Base-by-base conservation (phyloP, 2,329 filamentous ascomycete species). In the Sclerotiophoma versabilis region DNA sequence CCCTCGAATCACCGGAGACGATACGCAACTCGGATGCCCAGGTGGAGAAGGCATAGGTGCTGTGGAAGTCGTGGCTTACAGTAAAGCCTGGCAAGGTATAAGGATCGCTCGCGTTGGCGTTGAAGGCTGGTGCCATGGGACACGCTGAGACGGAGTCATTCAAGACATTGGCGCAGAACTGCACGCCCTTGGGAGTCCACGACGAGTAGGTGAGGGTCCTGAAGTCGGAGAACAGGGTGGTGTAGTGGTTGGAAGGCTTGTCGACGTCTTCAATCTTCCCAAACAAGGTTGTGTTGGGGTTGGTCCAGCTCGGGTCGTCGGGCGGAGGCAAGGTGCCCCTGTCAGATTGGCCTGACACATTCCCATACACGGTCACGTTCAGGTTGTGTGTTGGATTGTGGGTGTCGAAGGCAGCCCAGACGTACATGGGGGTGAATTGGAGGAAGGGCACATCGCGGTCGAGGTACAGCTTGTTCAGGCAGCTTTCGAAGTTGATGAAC, bases 1-100 rank as follows among this genome's bases (percentile, higher is more conserved):
- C 83, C 2, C 72, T 77, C 0, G 70, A 57, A 71, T 96, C 88
- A 59, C 92, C 93, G 48, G 92, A 90, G 54, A 89, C 84, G 52
- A 98, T 83, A 50, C 85, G 77, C 42, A 97, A 81, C 0, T 86
- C 91, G 8, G 90, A 82, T 6, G 87, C 83, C 60, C 98, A 87
- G 1, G 93, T 93, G 1, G 91, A 83, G 71, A 99, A 96, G 4
- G 91, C 84, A 73, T 96, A 99, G 0, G 86, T 85, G n/a, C 91
- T 91, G 60, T 82, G 80, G 73, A 98, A 89, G 58, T 91, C 82
- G 73, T 92, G 86, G 25, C 83, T 81, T 26, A 96, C 77, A 48
- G 85, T 87, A 70, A 97, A 88, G 1, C 89, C 88, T 3, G 89
- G 91, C 32, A 96, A 79, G 9, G 63, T 80, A 65, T 71, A 70